Conservation (phyloP, 1,139 yeast genomes). For the Suhomyces choctaworum region DNA sequence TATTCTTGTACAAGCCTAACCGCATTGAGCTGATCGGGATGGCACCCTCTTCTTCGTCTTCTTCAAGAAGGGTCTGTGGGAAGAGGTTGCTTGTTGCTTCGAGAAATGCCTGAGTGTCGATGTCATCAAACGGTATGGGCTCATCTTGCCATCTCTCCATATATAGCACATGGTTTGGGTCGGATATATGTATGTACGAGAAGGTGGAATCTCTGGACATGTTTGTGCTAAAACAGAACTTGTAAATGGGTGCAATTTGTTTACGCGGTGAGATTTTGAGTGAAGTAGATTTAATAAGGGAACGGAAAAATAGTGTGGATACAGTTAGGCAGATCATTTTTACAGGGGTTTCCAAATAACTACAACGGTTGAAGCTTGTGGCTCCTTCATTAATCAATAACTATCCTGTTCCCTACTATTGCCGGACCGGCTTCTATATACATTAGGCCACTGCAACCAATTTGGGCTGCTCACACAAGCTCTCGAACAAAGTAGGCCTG, state of each 20-base stretch:
- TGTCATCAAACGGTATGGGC: constrained; percentile 43
- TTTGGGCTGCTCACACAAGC: constrained; percentile 33
- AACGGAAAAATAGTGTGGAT: too few species aligned
- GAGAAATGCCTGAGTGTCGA: constrained; percentile 39
- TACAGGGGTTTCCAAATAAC: too few species aligned
- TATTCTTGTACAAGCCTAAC: constrained; percentile 40
- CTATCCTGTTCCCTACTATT: too few species aligned
- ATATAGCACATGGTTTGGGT: constrained; percentile 42
- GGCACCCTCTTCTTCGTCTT: constrained; percentile 43
- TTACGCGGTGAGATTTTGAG: too few species aligned
- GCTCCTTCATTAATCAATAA: too few species aligned
- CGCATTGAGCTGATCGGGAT: constrained; percentile 39
- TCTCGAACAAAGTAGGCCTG: constrained; percentile 64
- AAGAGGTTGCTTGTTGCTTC: constrained; percentile 40
- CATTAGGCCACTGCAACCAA: constrained; percentile 16
- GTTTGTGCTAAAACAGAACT: neutral
- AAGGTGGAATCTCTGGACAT: constrained; percentile 30
- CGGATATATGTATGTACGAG: constrained; percentile 38
- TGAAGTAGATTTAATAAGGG: too few species aligned
- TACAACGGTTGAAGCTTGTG: too few species aligned
- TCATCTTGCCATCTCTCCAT: constrained; percentile 48
- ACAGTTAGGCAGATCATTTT: too few species aligned
- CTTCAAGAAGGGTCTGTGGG: constrained; percentile 40
- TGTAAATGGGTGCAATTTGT: neutral
- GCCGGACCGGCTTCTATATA: neutral